A percentile compares a stretch with the other conserved stretches of the same genome.
phyloP scores from a whole-genome alignment of 495 filamentous ascomycete genomes.

The Pseudevernia furfuracea region DNA sequence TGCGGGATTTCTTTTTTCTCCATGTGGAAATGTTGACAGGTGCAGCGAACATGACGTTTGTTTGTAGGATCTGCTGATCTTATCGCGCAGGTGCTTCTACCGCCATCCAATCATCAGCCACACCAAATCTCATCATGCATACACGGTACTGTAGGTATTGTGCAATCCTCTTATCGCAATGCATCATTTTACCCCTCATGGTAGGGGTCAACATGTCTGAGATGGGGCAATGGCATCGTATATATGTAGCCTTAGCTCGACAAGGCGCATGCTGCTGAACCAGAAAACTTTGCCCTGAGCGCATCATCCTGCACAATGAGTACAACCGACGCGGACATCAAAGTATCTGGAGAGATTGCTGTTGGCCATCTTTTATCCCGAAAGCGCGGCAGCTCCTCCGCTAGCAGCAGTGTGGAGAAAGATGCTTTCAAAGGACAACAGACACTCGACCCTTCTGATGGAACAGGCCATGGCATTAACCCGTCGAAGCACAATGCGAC shows the following conservation, averaged over 20 bases:
- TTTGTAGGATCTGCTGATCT: background rate
- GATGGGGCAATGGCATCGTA: background rate
- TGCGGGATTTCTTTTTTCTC: background rate
- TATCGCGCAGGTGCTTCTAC: background rate
- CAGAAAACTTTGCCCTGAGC: background rate
- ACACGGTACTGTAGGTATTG: background rate
- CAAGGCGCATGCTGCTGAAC: background rate
- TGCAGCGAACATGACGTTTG: background rate
- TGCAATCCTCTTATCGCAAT: background rate
- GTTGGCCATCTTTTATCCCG: background rate
- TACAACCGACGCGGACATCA: background rate
- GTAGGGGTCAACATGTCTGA: background rate
- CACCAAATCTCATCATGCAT: background rate
- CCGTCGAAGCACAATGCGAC: background rate
- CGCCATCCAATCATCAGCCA: background rate
- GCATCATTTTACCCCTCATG: background rate
- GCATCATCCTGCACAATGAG: background rate
- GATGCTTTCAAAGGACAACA: background rate
- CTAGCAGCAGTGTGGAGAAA: background rate
- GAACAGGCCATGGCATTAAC: background rate
- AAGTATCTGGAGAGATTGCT: background rate
- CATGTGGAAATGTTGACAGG: background rate
- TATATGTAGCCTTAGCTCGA: background rate
- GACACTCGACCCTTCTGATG: background rate
- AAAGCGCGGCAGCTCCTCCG: background rate